phyloP scores from a whole-genome alignment of 495 filamentous ascomycete genomes.

The Hamigera avellanea region DNA sequence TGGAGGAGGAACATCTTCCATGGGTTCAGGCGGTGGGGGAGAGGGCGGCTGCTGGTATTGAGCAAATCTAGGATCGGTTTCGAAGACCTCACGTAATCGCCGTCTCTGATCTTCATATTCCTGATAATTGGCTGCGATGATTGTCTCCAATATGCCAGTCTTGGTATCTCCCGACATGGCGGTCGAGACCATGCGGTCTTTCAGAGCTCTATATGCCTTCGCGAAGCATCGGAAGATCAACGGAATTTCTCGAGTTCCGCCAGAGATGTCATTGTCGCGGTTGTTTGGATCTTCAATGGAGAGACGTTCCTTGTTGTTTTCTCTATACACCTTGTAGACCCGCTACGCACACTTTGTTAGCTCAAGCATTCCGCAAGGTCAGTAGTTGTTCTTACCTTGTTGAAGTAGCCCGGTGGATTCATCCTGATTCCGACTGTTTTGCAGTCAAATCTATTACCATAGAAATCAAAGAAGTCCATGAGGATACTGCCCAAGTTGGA shows the following conservation, averaged over 20 bases:
- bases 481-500: conserved; percentile 67
- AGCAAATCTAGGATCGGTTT: conserved; percentile 27
- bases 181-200: conserved; percentile 41
- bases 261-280: conserved; percentile 70
- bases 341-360: conserved; percentile 4
- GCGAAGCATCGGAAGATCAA: conserved; percentile 54
- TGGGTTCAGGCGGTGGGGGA: conserved; percentile 17
- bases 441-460: conserved; percentile 69
- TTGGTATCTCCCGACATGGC: conserved; percentile 11
- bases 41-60: conserved; percentile 16
- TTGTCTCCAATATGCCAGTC: conserved; percentile 48
- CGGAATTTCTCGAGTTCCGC: conserved; percentile 55
- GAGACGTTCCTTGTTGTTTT: conserved; percentile 41
- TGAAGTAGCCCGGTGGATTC: conserved; percentile 55
- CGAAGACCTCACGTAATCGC: conserved; percentile 34
- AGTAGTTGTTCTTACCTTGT: conserved; percentile 51
- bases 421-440: conserved; percentile 56
- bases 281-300: conserved; percentile 87
- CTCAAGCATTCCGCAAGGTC: conserved; percentile 1
- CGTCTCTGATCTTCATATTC: conserved; percentile 53
- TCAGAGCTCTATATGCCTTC: conserved; percentile 45
- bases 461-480: conserved; percentile 78
- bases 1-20: conserved; percentile 14
- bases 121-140: conserved; percentile 63
- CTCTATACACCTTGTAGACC: conserved; percentile 11